Conservation (phyloP, 805 yeast genomes). For the Danielozyma ontarioensis region DNA sequence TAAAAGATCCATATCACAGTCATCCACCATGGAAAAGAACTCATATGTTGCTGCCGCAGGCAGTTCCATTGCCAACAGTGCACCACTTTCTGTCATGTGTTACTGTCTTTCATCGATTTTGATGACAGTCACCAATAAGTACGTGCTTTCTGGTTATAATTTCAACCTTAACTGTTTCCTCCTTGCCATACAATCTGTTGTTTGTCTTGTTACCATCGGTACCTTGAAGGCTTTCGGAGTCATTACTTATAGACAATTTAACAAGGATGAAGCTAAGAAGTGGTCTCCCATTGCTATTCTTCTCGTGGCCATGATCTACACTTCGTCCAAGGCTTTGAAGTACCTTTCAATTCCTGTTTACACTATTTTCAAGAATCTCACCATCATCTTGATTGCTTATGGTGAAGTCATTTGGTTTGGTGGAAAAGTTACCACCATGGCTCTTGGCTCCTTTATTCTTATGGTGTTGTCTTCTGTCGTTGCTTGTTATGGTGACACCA, state of each 20-base stretch:
- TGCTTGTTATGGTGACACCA: constrained; percentile 84
- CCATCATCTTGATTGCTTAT: constrained; percentile 93
- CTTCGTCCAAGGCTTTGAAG: constrained; percentile 92
- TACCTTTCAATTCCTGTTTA: constrained; percentile 90
- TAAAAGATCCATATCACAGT: constrained; percentile 8
- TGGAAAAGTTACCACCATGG: constrained; percentile 85
- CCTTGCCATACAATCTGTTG: constrained; percentile 82
- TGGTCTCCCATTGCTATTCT: constrained; percentile 93
- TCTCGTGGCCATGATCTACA: constrained; percentile 91
- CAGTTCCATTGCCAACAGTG: constrained; percentile 44
- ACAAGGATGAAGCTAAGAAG: constrained; percentile 83
- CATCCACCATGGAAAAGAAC: constrained; percentile 27
- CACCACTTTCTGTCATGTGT: constrained; percentile 65
- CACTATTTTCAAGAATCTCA: constrained; percentile 96
- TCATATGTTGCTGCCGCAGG: constrained; percentile 16
- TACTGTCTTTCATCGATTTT: constrained; percentile 93
- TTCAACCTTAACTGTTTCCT: constrained; percentile 83
- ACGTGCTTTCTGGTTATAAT: constrained; percentile 70
- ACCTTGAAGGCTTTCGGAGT: constrained; percentile 68
- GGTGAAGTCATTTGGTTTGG: constrained; percentile 98
- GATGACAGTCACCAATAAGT: constrained; percentile 97
- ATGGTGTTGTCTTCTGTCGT: constrained; percentile 96
- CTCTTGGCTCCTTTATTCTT: constrained; percentile 78
- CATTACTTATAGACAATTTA: constrained; percentile 82
- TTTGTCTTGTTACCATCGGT: constrained; percentile 71